Conservation (phyloP, 495 filamentous ascomycete species). For the Aspergillus avenaceus region DNA sequence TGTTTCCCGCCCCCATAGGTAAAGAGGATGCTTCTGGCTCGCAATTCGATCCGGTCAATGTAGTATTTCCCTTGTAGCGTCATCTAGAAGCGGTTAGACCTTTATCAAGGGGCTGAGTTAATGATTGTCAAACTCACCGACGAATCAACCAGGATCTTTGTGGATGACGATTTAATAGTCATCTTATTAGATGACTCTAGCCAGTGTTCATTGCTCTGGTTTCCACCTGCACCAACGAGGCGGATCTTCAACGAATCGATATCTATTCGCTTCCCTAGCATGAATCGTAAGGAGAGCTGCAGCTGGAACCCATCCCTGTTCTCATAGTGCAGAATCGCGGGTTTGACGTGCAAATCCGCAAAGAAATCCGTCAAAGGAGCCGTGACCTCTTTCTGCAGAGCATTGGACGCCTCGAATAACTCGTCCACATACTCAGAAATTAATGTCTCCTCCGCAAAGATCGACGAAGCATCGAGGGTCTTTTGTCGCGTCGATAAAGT, state of each 20-base stretch:
- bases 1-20: slow-evolving; percentile 29
- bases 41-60: slow-evolving; percentile 67
- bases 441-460: slow-evolving; percentile 48
- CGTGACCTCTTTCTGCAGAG: slow-evolving; percentile 59
- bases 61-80: slow-evolving; percentile 73
- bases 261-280: slow-evolving; percentile 66
- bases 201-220: slow-evolving; percentile 39
- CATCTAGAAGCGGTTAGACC: too few species aligned
- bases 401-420: slow-evolving; percentile 57
- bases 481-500: slow-evolving; percentile 31
- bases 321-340: slow-evolving; percentile 63
- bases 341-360: slow-evolving; percentile 62
- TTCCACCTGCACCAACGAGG: slow-evolving; percentile 41
- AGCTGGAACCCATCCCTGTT: slow-evolving; percentile 77
- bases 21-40: slow-evolving; percentile 66
- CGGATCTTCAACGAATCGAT: slow-evolving; percentile 64
- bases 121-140: slow-evolving; percentile 28
- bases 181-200: slow-evolving; percentile 30
- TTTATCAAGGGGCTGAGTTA: too few species aligned
- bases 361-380: slow-evolving; percentile 73
- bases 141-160: slow-evolving; percentile 37
- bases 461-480: slow-evolving; percentile 26
- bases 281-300: slow-evolving; percentile 62
- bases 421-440: slow-evolving; percentile 62
- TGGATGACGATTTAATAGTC: slow-evolving; percentile 35